Evolutionary conservation across 805 yeast genomes (phyloP), one percentile per base, ranked within the genome.

Genomic region (Schizosaccharomyces lindneri): DNA sequence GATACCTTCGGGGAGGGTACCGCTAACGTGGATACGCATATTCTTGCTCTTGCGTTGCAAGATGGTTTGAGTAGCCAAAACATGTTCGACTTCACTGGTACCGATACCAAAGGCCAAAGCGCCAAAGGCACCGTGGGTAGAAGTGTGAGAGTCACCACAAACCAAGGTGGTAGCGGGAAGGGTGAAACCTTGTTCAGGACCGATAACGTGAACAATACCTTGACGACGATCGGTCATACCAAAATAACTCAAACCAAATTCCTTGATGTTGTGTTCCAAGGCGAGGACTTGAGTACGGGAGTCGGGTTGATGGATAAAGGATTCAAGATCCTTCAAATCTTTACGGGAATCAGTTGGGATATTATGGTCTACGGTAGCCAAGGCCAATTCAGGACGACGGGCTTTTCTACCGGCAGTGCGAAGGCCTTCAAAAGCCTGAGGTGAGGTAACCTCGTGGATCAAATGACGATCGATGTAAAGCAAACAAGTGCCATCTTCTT

Each of bases 91-190:
- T 75, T 93, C 98, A 15, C 97, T 89, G 63, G 98, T 93, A 72
- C 98, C 99, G 70, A 93, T 93, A 75, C 99, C 99, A 69, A 93
- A 93, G 13, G 98, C 98, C 63, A 93, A 79, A 9, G 97, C 76
- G 65, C 99, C 98, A 70, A 93, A 93, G 55, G 98, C 98, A 68
- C 99, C 98, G 71, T 93, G 98, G 0, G 99, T 93, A 2, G 97
- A 87, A 32, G 98, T 93, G 72, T 93, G 99, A 3, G 97, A 88
- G 73, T 93, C 99, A 73, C 99, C 99, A 75, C 98, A 93, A 55
- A 93, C 99, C 43, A 93, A 96, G 3, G 98, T 93, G 61, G 97
- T 88, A 68, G 98, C 98, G 46, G 98, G 98, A 61, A 93, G 78
- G 43, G 98, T 93, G 75, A 93, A 93, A 61, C 97, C 98, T 75